Evolutionary conservation across 2,329 filamentous ascomycete species (phyloP).

Genomic region (Fusarium redolens): DNA sequence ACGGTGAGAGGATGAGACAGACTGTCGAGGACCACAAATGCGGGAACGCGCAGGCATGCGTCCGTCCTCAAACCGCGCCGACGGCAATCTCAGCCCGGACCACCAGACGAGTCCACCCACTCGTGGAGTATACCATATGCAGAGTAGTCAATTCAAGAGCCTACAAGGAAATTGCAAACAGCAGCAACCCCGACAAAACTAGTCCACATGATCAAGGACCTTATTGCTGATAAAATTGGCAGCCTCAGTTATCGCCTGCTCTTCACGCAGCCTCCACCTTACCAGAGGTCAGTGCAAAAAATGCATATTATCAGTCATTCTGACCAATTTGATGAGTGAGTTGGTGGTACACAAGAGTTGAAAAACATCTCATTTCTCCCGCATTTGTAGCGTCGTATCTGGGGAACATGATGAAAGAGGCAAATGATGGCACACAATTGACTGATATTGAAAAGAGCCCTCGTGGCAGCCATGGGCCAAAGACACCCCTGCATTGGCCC

Average conservation of each 20-base stretch:
- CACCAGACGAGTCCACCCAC: constrained; percentile 23
- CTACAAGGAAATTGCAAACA: constrained; percentile 34
- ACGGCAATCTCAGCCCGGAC: constrained; percentile 46
- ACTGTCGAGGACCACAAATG: constrained; percentile 34
- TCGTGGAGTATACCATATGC: constrained; percentile 27
- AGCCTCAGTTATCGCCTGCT: constrained; percentile 21
- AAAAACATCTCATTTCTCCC: constrained; percentile 6
- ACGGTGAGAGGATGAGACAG: constrained; percentile 45
- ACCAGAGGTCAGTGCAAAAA: constrained; percentile 38
- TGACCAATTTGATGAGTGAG: background rate
- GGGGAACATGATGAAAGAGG: constrained; percentile 36
- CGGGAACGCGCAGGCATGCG: constrained; percentile 34
- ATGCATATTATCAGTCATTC: constrained; percentile 1
- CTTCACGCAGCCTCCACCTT: constrained; percentile 35
- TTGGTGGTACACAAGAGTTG: background rate
- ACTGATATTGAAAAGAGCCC: constrained; percentile 33
- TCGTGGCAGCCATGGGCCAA: constrained; percentile 45
- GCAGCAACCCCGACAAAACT: constrained; percentile 20
- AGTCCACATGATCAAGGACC: constrained; percentile 27
- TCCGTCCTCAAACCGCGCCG: constrained; percentile 43
- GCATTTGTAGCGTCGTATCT: constrained; percentile 33
- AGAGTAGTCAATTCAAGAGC: constrained; percentile 30
- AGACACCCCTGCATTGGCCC: constrained; percentile 41
- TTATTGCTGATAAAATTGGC: constrained; percentile 37
- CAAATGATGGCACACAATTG: constrained; percentile 30